phyloP scores from a whole-genome alignment of 768 basidiomycete species.

The Suillus plorans region DNA sequence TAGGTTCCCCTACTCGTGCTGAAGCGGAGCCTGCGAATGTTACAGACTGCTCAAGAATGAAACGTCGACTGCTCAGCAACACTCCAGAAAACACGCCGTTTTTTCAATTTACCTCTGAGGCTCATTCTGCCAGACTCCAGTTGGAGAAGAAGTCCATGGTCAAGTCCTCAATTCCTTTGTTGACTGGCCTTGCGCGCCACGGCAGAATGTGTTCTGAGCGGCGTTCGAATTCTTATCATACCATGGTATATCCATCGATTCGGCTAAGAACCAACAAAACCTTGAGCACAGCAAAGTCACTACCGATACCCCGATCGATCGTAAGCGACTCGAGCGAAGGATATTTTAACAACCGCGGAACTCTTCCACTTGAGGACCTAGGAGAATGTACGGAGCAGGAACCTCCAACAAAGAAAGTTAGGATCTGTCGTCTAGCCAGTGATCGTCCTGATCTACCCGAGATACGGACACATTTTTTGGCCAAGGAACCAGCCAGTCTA shows the following conservation, averaged over 20 bases:
- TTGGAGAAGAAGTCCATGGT: neutral
- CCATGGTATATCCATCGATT: neutral
- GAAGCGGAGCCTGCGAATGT: neutral
- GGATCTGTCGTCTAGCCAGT: constrained; percentile 10
- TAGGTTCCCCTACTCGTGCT: neutral
- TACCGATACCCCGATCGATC: neutral
- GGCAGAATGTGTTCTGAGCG: neutral
- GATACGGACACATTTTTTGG: constrained; percentile 17
- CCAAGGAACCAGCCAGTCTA: constrained; percentile 38
- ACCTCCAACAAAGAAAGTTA: constrained; percentile 18
- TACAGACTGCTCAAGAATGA: too few relatives aligned
- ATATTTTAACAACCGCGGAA: neutral
- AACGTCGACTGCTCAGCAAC: neutral
- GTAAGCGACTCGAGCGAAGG: neutral
- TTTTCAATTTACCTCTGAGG: neutral
- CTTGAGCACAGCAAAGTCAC: neutral
- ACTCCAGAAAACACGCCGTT: neutral
- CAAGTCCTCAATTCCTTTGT: neutral
- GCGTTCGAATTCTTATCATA: neutral
- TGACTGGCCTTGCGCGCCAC: neutral
- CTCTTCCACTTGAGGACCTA: neutral
- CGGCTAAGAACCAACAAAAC: neutral
- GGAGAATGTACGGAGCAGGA: neutral
- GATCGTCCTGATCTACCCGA: neutral
- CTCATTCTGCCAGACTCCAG: neutral